Conservation (phyloP, 2,329 filamentous ascomycete species). For the Leptographium galeiforme region DNA sequence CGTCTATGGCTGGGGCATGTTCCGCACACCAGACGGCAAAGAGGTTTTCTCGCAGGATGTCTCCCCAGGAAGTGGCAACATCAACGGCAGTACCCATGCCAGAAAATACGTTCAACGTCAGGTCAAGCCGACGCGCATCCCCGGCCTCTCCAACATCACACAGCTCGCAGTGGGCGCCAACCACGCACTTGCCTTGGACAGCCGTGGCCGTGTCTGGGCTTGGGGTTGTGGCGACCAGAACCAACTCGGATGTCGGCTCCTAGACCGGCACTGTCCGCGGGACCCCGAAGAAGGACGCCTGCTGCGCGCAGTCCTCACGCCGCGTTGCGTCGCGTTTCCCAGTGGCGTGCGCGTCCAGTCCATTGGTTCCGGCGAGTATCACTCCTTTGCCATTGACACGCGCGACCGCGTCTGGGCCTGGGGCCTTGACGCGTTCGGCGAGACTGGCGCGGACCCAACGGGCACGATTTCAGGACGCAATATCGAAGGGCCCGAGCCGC, state of each 20-base stretch:
- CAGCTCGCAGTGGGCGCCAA: constrained; percentile 41
- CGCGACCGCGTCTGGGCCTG: constrained; percentile 49
- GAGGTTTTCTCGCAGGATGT: not conserved
- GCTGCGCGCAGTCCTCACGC: constrained; percentile 3
- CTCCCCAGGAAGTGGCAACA: no score
- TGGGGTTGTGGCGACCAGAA: constrained; percentile 53
- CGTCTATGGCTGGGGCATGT: constrained; percentile 69
- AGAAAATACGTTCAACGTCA: not conserved
- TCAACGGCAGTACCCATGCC: not conserved
- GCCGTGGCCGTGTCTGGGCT: constrained; percentile 34
- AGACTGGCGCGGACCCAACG: constrained; percentile 32
- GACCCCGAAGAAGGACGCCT: not conserved
- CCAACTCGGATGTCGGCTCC: constrained; percentile 39
- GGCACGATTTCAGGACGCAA: not conserved
- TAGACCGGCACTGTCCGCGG: constrained; percentile 4
- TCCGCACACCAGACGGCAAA: constrained; percentile 21
- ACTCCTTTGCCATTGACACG: constrained; percentile 49
- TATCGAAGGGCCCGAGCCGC: not conserved
- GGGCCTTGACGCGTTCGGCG: constrained; percentile 53
- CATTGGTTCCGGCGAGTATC: constrained; percentile 45
- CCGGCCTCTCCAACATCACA: constrained; percentile 33
- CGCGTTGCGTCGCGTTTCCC: constrained; percentile 21
- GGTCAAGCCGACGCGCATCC: constrained; percentile 29
- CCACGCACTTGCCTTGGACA: constrained; percentile 39
- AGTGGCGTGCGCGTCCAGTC: constrained; percentile 22